Evolutionary conservation across 257 asterid species (phyloP).

Genomic region (Knoxia roxburghii): DNA sequence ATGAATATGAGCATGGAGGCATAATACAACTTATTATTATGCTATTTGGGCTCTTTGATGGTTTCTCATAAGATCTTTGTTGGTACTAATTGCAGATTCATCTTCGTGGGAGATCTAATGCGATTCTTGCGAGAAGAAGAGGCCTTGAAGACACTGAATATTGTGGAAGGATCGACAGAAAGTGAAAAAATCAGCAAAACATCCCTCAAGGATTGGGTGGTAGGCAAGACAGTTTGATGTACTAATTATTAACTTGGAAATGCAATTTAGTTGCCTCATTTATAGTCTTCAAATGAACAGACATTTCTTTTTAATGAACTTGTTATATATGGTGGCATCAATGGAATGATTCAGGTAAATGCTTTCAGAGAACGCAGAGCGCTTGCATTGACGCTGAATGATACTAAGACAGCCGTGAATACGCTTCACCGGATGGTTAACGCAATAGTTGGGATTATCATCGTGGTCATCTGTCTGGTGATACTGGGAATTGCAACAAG

Average conservation of each 20-base stretch:
- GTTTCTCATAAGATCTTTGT: too few species aligned
- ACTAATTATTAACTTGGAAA: too few species aligned
- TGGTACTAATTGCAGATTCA: constrained; percentile 46
- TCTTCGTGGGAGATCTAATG: constrained; percentile 61
- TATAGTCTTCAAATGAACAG: too few species aligned
- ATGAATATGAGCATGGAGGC: too few species aligned
- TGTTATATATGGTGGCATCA: too few species aligned
- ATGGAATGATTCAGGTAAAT: constrained; percentile 43
- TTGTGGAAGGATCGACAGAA: constrained; percentile 67
- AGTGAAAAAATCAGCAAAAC: constrained; percentile 63
- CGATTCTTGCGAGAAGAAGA: constrained; percentile 80
- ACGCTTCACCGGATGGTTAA: constrained; percentile 80
- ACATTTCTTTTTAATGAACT: too few species aligned
- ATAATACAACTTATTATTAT: too few species aligned
- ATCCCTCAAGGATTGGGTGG: constrained; percentile 86
- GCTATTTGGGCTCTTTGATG: too few species aligned
- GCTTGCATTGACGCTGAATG: constrained; percentile 77
- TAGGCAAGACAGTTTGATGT: constrained; percentile 10
- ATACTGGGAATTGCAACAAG: constrained; percentile 65
- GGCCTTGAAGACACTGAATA: constrained; percentile 52
- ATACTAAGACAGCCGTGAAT: constrained; percentile 83
- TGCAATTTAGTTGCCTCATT: too few species aligned
- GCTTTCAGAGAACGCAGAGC: constrained; percentile 85
- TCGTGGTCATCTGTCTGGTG: constrained; percentile 49
- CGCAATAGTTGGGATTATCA: constrained; percentile 47